Evolutionary conservation across 2,329 filamentous ascomycete genomes (phyloP).

Genomic region (Eurotiales sp.): DNA sequence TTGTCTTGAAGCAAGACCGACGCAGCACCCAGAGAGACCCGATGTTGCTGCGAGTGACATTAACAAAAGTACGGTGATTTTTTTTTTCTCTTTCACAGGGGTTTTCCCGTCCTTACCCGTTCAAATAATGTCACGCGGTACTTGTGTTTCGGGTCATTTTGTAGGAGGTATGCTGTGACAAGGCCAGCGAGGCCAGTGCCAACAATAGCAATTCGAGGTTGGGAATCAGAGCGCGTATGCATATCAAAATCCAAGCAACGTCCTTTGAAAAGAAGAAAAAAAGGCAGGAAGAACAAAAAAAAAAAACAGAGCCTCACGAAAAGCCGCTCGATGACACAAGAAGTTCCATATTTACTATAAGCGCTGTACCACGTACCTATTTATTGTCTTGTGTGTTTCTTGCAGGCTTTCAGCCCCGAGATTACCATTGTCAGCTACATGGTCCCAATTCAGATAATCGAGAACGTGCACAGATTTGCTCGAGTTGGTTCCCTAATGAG

Average conservation of each 20-base stretch:
- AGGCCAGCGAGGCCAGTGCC: constrained; percentile 51
- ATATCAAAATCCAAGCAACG: neutral
- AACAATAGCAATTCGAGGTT: constrained; percentile 37
- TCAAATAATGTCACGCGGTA: constrained; percentile 47
- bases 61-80: neutral
- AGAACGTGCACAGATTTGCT: too few relatives aligned
- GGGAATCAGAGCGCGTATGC: neutral
- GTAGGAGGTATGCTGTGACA: constrained; percentile 43
- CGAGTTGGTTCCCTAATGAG: too few relatives aligned
- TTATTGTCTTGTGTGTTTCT: too few relatives aligned
- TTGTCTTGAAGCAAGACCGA: constrained; percentile 33
- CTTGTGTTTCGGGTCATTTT: constrained; percentile 35
- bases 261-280: neutral
- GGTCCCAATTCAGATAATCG: too few relatives aligned
- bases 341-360: too few relatives aligned
- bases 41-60: constrained; percentile 32
- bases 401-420: too few relatives aligned
- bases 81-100: neutral
- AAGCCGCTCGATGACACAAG: too few relatives aligned
- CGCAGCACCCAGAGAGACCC: constrained; percentile 45
- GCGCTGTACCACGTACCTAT: too few relatives aligned
- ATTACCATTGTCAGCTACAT: too few relatives aligned
- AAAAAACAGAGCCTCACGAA: neutral
- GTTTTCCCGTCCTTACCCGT: constrained; percentile 29
- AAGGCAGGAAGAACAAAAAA: neutral